Conservation (phyloP, 768 basidiomycete species). For the Boletus subparvulus region DNA sequence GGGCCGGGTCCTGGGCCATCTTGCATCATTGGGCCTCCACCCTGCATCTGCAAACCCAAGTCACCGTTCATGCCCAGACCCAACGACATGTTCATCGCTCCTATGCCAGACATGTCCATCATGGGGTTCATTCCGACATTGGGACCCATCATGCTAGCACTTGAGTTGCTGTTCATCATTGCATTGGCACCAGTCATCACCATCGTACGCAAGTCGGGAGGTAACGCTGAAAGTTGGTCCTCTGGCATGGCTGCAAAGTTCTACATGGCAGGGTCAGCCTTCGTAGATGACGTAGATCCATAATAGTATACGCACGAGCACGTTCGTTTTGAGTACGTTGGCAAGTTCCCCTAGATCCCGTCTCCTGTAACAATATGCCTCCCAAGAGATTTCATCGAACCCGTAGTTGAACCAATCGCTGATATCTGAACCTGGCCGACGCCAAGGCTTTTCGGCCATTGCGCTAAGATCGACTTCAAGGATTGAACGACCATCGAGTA, state of each 20-base stretch:
- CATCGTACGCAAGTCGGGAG: constrained; percentile 81
- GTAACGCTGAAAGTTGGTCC: constrained; percentile 74
- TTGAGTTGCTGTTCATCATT: constrained; percentile 66
- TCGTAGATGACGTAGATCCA: not conserved
- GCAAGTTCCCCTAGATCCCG: constrained; percentile 79
- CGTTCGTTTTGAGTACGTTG: constrained; percentile 76
- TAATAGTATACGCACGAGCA: constrained; percentile 56
- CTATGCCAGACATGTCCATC: constrained; percentile 79
- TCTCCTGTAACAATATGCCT: constrained; percentile 84
- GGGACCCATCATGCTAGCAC: constrained; percentile 55
- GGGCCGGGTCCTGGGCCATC: constrained; percentile 37
- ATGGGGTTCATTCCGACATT: constrained; percentile 58
- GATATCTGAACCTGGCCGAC: constrained; percentile 86
- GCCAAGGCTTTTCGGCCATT: constrained; percentile 85
- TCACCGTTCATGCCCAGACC: constrained; percentile 66
- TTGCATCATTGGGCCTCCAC: constrained; percentile 57
- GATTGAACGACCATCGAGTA: constrained; percentile 73
- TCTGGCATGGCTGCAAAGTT: constrained; percentile 82
- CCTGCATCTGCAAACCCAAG: constrained; percentile 55
- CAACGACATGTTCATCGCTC: constrained; percentile 51
- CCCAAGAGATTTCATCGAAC: constrained; percentile 96
- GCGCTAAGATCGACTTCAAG: constrained; percentile 80
- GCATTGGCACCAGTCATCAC: constrained; percentile 80
- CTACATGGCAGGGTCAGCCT: constrained; percentile 36
- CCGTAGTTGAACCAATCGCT: constrained; percentile 99